Base-by-base conservation (phyloP, 805 yeast genomes). In the Ogataea dorogensis region DNA sequence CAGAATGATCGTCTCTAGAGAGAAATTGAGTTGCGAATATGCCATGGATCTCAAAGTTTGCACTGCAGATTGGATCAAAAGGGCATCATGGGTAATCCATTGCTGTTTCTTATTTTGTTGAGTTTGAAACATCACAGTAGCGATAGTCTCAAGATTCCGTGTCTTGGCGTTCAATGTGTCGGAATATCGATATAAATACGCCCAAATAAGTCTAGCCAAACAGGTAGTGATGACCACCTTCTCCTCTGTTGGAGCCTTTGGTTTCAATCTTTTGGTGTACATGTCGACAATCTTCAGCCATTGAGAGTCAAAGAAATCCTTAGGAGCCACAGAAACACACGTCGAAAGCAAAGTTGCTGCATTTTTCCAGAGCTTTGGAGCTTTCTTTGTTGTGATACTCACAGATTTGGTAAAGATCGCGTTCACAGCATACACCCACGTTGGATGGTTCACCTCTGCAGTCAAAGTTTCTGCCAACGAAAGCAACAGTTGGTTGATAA, bases 391-490 rank as follows among this genome's bases (percentile, higher is more conserved):
- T 72, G 68, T 31, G 64, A 73, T 38, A 56, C 59, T 25, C 68
- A 70, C 11, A 72, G 57, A 40, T 38, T 71, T 75, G 11, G 67
- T 59, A 56, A 74, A 79, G 10, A 91, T 76, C 13, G 68, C 63
- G 15, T 73, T 73, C 36, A 87, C 75, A 0, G 96, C 93, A 25
- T 79, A 85, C 0, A 81, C 79, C 99, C 98, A 93, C 1, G 83
- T 78, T 3, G 98, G 98, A 57, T 91, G 95, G 53, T 93, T 91
- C 0, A 87, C 89, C 56, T 93, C 99, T 0, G 96, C 98, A 0
- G 96, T 86, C 20, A 89, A 69, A 1, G 79, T 70, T 7, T 86
- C 91, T 0, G 97, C 94, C 16, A 93, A 59, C 0, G 97, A 94
- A 25, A 87, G 63, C 2, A 93, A 62, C 17, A 93, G 70, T 35